These are phyloP conservation scores for Quercus ilex DNA, from an alignment of 306 rosid genomes.

Conservation along the genomic window DNA sequence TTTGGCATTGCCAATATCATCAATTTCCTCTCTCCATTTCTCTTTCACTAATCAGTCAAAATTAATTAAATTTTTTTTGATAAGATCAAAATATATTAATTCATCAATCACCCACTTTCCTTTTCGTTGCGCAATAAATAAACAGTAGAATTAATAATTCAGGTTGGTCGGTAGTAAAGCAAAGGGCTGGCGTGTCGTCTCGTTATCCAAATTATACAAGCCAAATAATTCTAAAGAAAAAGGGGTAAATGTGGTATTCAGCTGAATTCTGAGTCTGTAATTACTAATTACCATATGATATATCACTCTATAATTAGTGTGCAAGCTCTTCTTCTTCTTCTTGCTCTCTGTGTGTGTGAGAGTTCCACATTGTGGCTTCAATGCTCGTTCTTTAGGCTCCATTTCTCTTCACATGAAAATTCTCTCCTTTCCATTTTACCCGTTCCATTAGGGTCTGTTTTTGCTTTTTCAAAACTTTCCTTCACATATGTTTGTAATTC, in stretches of 20 bases:
- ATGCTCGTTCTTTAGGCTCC: not conserved
- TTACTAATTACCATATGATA: not conserved
- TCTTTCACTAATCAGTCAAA: too few species aligned
- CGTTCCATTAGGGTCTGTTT: not conserved
- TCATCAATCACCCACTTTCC: too few species aligned
- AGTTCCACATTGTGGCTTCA: not conserved
- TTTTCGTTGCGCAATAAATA: too few species aligned
- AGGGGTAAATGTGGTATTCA: not conserved
- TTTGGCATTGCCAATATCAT: too few species aligned
- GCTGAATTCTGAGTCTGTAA: not conserved
- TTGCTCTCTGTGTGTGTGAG: not conserved
- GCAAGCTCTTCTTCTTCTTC: not conserved
- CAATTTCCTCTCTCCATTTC: too few species aligned
- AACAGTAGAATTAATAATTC: too few species aligned
- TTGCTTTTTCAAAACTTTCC: too few species aligned
- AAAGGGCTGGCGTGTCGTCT: slow-evolving; percentile 20
- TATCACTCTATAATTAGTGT: not conserved
- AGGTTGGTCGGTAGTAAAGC: not conserved
- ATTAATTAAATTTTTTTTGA: too few species aligned
- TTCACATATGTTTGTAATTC: not conserved
- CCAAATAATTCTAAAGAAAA: not conserved
- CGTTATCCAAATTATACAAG: not conserved
- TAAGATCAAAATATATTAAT: too few species aligned
- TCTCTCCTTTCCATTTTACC: not conserved
- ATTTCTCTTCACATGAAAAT: not conserved